phyloP scores from a whole-genome alignment of 257 asterid species.

The Echites panduratus region DNA sequence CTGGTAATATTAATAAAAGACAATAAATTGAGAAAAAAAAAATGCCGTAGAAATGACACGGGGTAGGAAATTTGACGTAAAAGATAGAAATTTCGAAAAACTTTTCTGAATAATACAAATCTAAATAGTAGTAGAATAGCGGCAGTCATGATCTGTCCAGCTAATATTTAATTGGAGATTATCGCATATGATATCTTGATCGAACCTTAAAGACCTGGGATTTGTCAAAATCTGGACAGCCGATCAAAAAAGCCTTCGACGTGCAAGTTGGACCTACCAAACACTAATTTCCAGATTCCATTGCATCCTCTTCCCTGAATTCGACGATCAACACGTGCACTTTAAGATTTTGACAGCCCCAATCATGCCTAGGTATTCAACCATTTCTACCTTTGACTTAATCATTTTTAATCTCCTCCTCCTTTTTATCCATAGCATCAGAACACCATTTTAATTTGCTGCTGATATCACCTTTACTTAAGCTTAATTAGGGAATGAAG shows the following conservation, averaged over 20 bases:
- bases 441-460: not conserved
- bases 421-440: not conserved
- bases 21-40: too few species aligned
- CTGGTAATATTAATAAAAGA: too few species aligned
- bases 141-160: not conserved
- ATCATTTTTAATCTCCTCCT: not conserved
- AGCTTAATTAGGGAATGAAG: too few species aligned
- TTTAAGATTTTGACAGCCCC: not conserved
- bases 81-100: not conserved
- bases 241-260: constrained; percentile 14
- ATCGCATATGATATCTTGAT: constrained; percentile 6
- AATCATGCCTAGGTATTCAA: constrained; percentile 3
- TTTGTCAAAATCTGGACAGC: constrained; percentile 25
- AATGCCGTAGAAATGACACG: too few species aligned
- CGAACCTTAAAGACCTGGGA: not conserved
- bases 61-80: too few species aligned
- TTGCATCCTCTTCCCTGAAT: not conserved
- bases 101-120: not conserved
- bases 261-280: constrained; percentile 37
- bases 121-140: too few species aligned
- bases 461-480: too few species aligned
- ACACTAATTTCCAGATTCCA: constrained; percentile 10
- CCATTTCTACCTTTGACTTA: constrained; percentile 23
- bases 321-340: constrained; percentile 28
- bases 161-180: not conserved